Conservation (phyloP, 2,329 filamentous ascomycete species). For the Fusarium aywerte region DNA sequence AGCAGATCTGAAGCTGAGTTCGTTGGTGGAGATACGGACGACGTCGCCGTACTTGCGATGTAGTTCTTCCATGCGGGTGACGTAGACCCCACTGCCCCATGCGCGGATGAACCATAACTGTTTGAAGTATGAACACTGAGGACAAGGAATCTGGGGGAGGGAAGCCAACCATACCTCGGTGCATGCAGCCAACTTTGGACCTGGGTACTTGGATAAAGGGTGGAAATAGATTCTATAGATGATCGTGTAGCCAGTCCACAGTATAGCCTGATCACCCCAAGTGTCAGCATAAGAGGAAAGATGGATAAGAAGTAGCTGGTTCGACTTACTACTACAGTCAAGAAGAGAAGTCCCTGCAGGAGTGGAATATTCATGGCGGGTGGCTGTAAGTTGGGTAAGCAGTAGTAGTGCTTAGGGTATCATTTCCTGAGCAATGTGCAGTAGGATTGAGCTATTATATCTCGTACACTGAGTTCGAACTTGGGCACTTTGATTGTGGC, state of each 20-base stretch:
- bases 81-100: constrained; percentile 1
- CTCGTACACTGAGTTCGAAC: neutral
- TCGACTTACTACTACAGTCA: neutral
- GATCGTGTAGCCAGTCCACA: neutral
- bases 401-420: neutral
- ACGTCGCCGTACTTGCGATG: constrained; percentile 36
- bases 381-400: no score
- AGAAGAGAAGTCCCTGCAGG: neutral
- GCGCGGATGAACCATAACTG: constrained; percentile 10
- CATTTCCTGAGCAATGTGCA: no score
- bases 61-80: neutral
- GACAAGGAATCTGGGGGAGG: rapidly evolving
- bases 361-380: neutral
- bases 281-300: neutral
- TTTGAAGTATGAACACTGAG: neutral
- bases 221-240: constrained; percentile 34
- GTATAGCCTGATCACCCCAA: neutral
- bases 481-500: neutral
- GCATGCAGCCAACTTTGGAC: constrained; percentile 35
- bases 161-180: constrained; percentile 11
- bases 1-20: constrained; percentile 25
- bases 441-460: neutral
- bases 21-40: constrained; percentile 32
- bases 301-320: rapidly evolving
- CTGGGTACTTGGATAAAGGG: constrained; percentile 38